Evolutionary conservation across 2,329 filamentous ascomycete species (phyloP).

Genomic region (Erysiphe pulchra): DNA sequence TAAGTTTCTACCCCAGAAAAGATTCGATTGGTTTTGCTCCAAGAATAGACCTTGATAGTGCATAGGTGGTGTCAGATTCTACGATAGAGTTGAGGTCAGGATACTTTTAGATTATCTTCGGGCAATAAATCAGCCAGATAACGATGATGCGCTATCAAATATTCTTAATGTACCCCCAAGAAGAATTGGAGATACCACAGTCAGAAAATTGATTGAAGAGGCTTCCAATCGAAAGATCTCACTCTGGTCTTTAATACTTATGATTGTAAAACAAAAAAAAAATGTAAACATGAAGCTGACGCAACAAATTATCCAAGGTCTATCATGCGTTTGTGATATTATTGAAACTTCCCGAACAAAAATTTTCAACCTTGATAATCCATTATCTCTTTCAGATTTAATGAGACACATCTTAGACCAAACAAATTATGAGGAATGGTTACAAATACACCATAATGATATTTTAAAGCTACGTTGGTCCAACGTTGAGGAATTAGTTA

Average conservation of each 20-base stretch:
- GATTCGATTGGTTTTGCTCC: background rate
- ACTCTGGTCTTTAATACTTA: conserved; percentile 51
- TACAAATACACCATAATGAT: conserved; percentile 44
- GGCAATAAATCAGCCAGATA: conserved; percentile 59
- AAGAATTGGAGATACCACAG: conserved; percentile 54
- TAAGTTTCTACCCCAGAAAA: conserved; percentile 7
- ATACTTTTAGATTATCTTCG: conserved; percentile 69
- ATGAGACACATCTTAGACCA: conserved; percentile 33
- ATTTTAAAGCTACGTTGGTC: conserved; percentile 60
- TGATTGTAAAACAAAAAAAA: conserved; percentile 24
- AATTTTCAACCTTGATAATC: conserved; percentile 14
- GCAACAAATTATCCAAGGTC: conserved; percentile 26
- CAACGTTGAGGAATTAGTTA: conserved; percentile 73
- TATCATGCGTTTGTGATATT: conserved; percentile 31
- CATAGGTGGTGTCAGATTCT: conserved; percentile 56
- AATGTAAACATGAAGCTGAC: conserved; percentile 27
- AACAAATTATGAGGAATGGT: conserved; percentile 46
- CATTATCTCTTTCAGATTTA: conserved; percentile 11
- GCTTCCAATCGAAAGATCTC: conserved; percentile 43
- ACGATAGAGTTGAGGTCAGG: conserved; percentile 75
- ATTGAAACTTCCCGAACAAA: conserved; percentile 30
- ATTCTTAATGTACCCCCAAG: conserved; percentile 68
- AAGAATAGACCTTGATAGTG: background rate
- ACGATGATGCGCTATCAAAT: conserved; percentile 63
- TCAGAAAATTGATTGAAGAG: conserved; percentile 50